Conservation (phyloP, 257 asterid genomes). For the Ajuga chamaepitys region DNA sequence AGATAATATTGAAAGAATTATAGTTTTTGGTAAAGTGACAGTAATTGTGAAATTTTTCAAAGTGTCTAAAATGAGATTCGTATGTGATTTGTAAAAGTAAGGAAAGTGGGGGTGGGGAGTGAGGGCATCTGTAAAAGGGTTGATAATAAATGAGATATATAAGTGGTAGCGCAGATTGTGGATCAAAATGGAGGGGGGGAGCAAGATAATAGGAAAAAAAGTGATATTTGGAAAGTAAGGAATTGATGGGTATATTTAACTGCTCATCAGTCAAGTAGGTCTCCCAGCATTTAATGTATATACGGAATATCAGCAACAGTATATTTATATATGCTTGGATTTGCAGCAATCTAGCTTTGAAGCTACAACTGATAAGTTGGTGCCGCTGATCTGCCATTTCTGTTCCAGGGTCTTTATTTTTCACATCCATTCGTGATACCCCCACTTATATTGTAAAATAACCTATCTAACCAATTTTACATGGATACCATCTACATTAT, state of each 20-base stretch:
- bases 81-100: too few species aligned
- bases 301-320: slow-evolving; percentile 30
- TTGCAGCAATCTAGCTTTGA: slow-evolving; percentile 11
- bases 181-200: slow-evolving; percentile 17
- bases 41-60: too few species aligned
- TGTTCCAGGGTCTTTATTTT: slow-evolving; percentile 1
- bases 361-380: slow-evolving; percentile 11
- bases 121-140: background rate
- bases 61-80: too few species aligned
- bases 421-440: background rate
- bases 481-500: too few species aligned
- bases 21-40: too few species aligned
- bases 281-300: slow-evolving; percentile 22
- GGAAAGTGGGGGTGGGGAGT: background rate
- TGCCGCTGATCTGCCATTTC: slow-evolving; percentile 14
- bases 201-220: background rate
- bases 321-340: slow-evolving; percentile 3
- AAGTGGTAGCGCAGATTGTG: slow-evolving; percentile 32
- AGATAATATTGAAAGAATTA: too few species aligned
- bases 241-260: slow-evolving; percentile 15
- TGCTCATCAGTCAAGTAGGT: slow-evolving; percentile 24
- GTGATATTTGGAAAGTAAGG: background rate
- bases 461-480: too few species aligned
- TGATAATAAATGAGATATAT: background rate
- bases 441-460: too few species aligned